Conservation (phyloP, 2,329 filamentous ascomycete genomes). For the Conoideocrella luteorostrata region DNA sequence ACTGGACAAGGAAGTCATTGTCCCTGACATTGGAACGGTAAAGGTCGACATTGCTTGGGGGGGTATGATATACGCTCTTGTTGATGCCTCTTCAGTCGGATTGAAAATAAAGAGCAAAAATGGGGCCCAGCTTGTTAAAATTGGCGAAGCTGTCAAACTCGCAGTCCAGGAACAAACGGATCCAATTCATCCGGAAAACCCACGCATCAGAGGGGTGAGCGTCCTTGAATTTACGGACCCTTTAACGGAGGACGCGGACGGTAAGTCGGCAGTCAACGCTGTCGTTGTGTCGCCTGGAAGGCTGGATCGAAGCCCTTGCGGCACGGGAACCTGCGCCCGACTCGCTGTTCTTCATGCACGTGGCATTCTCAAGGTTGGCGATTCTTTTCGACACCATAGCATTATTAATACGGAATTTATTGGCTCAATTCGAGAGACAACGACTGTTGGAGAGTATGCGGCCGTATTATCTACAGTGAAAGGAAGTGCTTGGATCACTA, state of each 20-base stretch:
- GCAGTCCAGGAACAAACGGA: conserved; percentile 26
- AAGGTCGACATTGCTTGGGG: conserved; percentile 39
- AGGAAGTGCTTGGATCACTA: not conserved
- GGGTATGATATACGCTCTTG: conserved; percentile 38
- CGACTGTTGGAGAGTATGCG: no score
- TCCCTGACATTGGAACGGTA: conserved; percentile 33
- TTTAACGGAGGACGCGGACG: conserved; percentile 12
- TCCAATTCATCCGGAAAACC: conserved; percentile 35
- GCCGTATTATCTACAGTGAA: not conserved
- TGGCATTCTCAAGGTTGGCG: conserved; percentile 26
- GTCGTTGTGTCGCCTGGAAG: conserved; percentile 36
- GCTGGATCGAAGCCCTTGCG: conserved; percentile 37
- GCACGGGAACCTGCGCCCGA: conserved; percentile 35
- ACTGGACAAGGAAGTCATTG: conserved; percentile 31
- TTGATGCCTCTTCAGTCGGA: conserved; percentile 30
- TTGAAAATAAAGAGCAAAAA: conserved; percentile 24
- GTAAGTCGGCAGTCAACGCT: conserved; percentile 20
- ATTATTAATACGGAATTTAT: conserved; percentile 35
- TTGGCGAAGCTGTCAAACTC: conserved; percentile 36
- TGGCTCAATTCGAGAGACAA: no score
- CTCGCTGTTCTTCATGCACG: conserved; percentile 34
- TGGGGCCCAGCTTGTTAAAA: conserved; percentile 26
- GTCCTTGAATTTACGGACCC: conserved; percentile 32
- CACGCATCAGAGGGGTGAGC: conserved; percentile 33
- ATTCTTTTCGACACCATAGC: conserved; percentile 29